phyloP scores from a whole-genome alignment of 2,329 filamentous ascomycete species.

The Microcyclospora pomicola region DNA sequence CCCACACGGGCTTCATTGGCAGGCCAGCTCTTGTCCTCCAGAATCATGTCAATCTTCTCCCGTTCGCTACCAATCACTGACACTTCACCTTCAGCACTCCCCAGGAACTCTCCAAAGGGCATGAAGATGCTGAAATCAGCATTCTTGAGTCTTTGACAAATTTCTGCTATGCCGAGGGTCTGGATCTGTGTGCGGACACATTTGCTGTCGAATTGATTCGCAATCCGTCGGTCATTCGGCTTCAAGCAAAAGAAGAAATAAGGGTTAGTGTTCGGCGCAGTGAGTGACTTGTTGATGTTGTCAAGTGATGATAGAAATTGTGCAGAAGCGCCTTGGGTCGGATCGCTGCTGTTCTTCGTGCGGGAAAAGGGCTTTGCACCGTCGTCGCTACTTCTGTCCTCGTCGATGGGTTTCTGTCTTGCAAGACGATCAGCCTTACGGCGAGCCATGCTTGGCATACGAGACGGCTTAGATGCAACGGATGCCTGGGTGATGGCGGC shows the following conservation, averaged over 20 bases:
- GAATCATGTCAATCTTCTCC: constrained; percentile 80
- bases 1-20: constrained; percentile 81
- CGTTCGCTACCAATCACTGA: constrained; percentile 81
- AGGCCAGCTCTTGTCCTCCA: constrained; percentile 87
- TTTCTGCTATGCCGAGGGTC: constrained; percentile 90
- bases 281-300: constrained; percentile 78
- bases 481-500: constrained; percentile 89
- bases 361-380: constrained; percentile 25
- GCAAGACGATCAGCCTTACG: constrained; percentile 46
- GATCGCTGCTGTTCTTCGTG: constrained; percentile 25
- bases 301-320: constrained; percentile 85
- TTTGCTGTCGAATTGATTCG: constrained; percentile 98
- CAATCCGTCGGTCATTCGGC: constrained; percentile 90
- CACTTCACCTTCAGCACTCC: constrained; percentile 69
- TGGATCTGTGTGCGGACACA: constrained; percentile 91
- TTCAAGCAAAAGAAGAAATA: constrained; percentile 98
- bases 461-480: constrained; percentile 86
- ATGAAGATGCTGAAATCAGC: constrained; percentile 94
- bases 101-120: constrained; percentile 89
- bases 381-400: constrained; percentile 31
- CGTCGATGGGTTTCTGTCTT: constrained; percentile 22
- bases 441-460: constrained; percentile 83
- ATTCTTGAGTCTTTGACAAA: constrained; percentile 81
- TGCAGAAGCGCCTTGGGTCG: constrained; percentile 75
- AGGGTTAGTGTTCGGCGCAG: constrained; percentile 68